Percentiles rank a stretch among this genome's conserved stretches.
phyloP scores from a whole-genome alignment of 768 basidiomycete species.

The Podaxis sp. region DNA sequence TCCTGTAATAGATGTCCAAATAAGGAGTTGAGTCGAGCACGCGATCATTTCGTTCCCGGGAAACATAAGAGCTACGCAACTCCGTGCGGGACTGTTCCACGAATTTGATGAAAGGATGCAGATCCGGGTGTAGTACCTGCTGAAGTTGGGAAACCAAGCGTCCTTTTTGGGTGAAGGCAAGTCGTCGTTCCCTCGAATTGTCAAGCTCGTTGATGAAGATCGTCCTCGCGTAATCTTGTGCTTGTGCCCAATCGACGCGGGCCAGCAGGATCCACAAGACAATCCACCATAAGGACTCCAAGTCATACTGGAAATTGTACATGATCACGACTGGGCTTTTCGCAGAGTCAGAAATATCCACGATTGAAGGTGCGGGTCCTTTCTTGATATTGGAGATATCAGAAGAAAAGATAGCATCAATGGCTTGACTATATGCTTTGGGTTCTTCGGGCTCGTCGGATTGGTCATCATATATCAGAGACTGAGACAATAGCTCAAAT shows the following conservation, averaged over 20 bases:
- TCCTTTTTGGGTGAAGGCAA: neutral
- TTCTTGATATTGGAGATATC: too few species aligned
- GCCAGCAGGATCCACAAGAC: neutral
- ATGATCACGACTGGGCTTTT: neutral
- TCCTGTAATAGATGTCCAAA: neutral
- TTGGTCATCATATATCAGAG: neutral
- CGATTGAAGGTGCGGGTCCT: too few species aligned
- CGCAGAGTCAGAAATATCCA: too few species aligned
- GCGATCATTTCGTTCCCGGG: neutral
- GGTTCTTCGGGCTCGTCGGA: neutral
- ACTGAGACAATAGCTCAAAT: neutral
- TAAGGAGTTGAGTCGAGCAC: neutral
- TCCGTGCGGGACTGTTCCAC: neutral
- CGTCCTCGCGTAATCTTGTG: neutral
- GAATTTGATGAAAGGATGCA: neutral
- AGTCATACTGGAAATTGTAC: slow-evolving; percentile 3
- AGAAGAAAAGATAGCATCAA: too few species aligned
- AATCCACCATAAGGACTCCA: slow-evolving; percentile 13
- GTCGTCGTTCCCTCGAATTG: neutral
- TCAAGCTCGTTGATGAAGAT: neutral
- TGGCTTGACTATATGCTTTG: neutral
- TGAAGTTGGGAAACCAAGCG: neutral
- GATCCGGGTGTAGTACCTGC: neutral
- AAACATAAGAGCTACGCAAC: neutral
- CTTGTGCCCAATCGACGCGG: neutral